phyloP scores from a whole-genome alignment of 768 basidiomycete species.

The Thelephora ganbajun region DNA sequence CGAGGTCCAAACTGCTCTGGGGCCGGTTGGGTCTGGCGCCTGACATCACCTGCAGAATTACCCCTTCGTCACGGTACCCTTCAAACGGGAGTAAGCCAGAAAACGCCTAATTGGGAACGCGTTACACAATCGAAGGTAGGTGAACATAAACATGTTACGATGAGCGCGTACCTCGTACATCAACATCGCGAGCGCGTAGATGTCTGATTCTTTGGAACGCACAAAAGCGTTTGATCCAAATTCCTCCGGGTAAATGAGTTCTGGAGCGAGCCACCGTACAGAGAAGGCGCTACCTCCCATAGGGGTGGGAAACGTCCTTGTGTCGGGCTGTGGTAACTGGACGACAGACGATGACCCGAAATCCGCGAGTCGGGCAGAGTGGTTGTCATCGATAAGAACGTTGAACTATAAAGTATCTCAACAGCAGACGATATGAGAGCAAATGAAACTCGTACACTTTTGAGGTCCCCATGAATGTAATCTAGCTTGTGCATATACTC shows the following conservation, averaged over 20 bases:
- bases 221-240: not conserved
- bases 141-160: too few relatives aligned
- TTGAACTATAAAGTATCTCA: not conserved
- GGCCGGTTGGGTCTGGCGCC: not conserved
- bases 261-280: not conserved
- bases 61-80: not conserved
- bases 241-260: not conserved
- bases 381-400: not conserved
- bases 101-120: not conserved
- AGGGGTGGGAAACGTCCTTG: not conserved
- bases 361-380: not conserved
- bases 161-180: not conserved
- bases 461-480: not conserved
- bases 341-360: too few relatives aligned
- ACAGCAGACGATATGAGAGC: not conserved
- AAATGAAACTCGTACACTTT: not conserved
- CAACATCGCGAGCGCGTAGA: not conserved
- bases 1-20: not conserved
- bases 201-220: not conserved
- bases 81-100: not conserved
- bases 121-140: not conserved
- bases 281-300: not conserved
- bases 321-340: too few relatives aligned
- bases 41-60: conserved; percentile 1
- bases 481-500: not conserved